Evolutionary conservation across 2,329 filamentous ascomycete species (phyloP).

Genomic region (Colletotrichum sp.): DNA sequence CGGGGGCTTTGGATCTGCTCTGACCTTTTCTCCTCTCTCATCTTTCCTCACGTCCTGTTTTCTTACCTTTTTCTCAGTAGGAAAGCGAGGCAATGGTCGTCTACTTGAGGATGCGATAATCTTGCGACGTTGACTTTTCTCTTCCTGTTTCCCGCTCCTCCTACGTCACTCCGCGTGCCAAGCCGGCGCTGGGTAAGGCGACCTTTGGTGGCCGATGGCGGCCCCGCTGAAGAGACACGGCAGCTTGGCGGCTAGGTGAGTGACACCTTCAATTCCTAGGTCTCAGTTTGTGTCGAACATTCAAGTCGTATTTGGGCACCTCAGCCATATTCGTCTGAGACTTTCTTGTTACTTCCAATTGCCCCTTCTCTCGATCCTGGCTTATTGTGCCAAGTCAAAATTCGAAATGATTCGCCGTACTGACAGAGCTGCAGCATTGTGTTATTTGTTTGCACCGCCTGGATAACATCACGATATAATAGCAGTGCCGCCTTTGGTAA

Average conservation of each 20-base stretch:
- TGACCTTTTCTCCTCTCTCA: neutral
- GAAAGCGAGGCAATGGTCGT: neutral
- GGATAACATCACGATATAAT: conserved; percentile 36
- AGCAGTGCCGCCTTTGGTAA: conserved; percentile 41
- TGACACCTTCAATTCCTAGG: neutral
- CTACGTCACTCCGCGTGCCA: conserved; percentile 2
- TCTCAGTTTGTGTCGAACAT: neutral
- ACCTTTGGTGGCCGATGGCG: conserved; percentile 5
- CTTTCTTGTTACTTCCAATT: neutral
- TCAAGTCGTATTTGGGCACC: neutral
- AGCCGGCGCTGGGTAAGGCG: neutral
- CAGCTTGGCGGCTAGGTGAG: conserved; percentile 20
- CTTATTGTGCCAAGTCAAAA: neutral
- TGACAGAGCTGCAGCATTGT: neutral
- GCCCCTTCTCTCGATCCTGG: neutral
- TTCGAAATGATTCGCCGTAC: neutral
- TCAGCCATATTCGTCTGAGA: neutral
- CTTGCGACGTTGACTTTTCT: neutral
- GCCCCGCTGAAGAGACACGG: conserved; percentile 19
- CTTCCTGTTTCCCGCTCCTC: neutral
- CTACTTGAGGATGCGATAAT: neutral
- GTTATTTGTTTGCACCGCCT: conserved; percentile 11
- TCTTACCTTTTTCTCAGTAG: neutral
- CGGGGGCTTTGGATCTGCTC: neutral
- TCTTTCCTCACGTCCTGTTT: neutral